Percentiles rank a stretch among this genome's conserved stretches.
phyloP scores from a whole-genome alignment of 495 filamentous ascomycete species.

The Aspergillus saccharolyticus region DNA sequence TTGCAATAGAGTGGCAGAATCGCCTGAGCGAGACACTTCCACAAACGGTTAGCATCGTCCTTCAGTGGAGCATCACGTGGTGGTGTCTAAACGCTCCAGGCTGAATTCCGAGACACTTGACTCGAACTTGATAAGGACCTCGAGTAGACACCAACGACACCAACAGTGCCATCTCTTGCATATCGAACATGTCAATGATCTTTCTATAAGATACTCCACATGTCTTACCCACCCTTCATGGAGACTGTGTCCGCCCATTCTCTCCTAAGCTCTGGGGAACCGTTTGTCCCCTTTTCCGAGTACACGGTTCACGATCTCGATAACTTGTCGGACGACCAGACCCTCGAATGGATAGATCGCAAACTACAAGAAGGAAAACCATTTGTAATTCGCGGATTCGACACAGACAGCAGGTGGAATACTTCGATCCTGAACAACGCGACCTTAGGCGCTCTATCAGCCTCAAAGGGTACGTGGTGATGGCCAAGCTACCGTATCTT shows the following conservation, averaged over 20 bases:
- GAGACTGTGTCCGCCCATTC: slow-evolving; percentile 8
- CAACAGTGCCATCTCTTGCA: too few relatives aligned
- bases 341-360: slow-evolving; percentile 8
- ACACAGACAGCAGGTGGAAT: slow-evolving; percentile 6
- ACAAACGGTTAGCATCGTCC: neutral
- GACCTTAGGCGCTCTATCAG: slow-evolving; percentile 11
- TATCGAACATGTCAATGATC: neutral
- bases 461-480: slow-evolving; percentile 15
- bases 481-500: neutral
- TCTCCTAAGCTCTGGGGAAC: slow-evolving; percentile 11
- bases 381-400: slow-evolving; percentile 16
- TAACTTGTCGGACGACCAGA: neutral
- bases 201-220: neutral
- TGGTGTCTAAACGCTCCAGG: neutral
- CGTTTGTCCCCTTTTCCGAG: slow-evolving; percentile 23
- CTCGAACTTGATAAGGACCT: neutral
- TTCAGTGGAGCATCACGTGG: slow-evolving; percentile 5
- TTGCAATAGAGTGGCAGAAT: too few relatives aligned
- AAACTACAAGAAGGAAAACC: slow-evolving; percentile 16
- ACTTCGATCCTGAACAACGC: slow-evolving; percentile 9
- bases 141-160: too few relatives aligned
- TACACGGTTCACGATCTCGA: slow-evolving; percentile 13
- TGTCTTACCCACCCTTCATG: neutral
- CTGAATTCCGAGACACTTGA: slow-evolving; percentile 8
- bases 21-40: neutral